phyloP scores from a whole-genome alignment of 2,329 filamentous ascomycete species.

The Colletotrichum sp. region DNA sequence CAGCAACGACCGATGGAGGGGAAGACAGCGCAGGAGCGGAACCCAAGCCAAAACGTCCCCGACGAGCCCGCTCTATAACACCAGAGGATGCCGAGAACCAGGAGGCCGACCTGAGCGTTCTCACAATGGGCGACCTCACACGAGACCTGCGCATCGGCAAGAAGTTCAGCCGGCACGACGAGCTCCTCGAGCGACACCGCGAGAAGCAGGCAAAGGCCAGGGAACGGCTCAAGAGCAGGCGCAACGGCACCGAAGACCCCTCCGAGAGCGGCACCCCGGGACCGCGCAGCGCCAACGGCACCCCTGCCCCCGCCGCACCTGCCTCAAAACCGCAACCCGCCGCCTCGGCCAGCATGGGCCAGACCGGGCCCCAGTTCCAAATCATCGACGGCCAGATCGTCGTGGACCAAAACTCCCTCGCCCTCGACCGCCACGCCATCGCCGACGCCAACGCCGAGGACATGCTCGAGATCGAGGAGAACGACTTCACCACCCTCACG shows the following conservation, averaged over 20 bases:
- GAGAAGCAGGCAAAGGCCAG: slow-evolving; percentile 41
- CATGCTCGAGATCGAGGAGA: slow-evolving; percentile 73
- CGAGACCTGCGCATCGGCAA: slow-evolving; percentile 74
- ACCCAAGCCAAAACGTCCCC: not conserved
- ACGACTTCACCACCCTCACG: slow-evolving; percentile 76
- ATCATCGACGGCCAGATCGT: slow-evolving; percentile 77
- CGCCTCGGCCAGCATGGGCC: not conserved
- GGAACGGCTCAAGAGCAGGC: slow-evolving; percentile 35
- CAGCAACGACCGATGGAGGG: not conserved
- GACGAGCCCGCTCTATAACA: slow-evolving; percentile 54
- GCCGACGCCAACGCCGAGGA: slow-evolving; percentile 58
- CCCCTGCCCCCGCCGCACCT: slow-evolving; percentile 27
- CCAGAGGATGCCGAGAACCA: slow-evolving; percentile 68
- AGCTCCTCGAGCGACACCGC: slow-evolving; percentile 71
- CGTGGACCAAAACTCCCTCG: slow-evolving; percentile 69
- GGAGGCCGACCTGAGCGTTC: slow-evolving; percentile 67
- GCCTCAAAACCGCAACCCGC: slow-evolving; percentile 24
- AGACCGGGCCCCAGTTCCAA: slow-evolving; percentile 59
- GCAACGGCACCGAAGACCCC: slow-evolving; percentile 23
- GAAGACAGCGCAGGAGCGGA: not conserved
- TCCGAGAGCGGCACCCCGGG: slow-evolving; percentile 21
- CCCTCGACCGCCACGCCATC: slow-evolving; percentile 71
- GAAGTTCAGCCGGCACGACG: slow-evolving; percentile 75
- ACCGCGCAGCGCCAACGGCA: not conserved
- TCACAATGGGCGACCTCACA: slow-evolving; percentile 77